Evolutionary conservation across 2,329 filamentous ascomycete genomes (phyloP).

Genomic region (Botrytis medusae): DNA sequence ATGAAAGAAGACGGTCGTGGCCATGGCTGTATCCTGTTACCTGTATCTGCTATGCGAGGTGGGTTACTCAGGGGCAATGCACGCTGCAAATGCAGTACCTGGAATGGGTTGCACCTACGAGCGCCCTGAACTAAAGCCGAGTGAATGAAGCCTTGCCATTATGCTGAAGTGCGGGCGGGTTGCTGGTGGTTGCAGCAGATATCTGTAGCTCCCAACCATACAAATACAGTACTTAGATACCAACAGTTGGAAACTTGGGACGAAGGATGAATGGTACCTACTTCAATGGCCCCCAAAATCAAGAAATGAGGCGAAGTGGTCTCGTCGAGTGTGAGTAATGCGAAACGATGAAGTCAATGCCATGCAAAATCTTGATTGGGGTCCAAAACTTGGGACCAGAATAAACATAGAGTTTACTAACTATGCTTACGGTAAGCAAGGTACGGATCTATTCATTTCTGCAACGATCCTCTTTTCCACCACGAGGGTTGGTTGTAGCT

Average conservation of each 20-base stretch:
- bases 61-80: constrained; percentile 17
- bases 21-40: constrained; percentile 12
- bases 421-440: background rate
- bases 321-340: background rate
- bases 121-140: constrained; percentile 5
- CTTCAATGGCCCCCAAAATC: background rate
- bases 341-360: constrained; percentile 8
- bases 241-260: constrained; percentile 22
- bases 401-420: background rate
- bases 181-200: constrained; percentile 14
- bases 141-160: constrained; percentile 16
- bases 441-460: constrained; percentile 16
- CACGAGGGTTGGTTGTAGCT: constrained; percentile 13
- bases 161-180: constrained; percentile 14
- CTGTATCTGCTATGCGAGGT: background rate
- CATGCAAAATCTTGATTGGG: constrained; percentile 13
- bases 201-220: constrained; percentile 8
- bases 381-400: background rate
- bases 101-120: constrained; percentile 12
- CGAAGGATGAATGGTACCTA: constrained; percentile 1
- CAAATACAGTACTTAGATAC: background rate
- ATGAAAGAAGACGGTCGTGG: constrained; percentile 6
- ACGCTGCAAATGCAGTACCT: constrained; percentile 17
- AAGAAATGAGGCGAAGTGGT: constrained; percentile 14
- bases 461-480: constrained; percentile 12